Evolutionary conservation across 768 basidiomycete species (phyloP).

Genomic region (Tricholomella constricta): DNA sequence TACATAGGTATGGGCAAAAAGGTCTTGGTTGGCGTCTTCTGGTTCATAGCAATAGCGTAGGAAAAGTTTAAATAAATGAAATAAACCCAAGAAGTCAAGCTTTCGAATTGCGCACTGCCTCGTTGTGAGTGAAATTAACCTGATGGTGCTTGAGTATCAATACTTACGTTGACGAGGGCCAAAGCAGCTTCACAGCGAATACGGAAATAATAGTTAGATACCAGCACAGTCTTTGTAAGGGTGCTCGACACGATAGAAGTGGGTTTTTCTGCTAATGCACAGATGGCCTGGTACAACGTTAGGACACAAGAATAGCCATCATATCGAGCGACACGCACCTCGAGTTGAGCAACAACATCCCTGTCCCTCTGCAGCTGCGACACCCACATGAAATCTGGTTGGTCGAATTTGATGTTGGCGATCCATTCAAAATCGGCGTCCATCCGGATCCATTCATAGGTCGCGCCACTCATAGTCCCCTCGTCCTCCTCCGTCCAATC

Average conservation of each 20-base stretch:
- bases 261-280: conserved; percentile 79
- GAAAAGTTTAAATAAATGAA: conserved; percentile 95
- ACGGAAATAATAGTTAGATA: conserved; percentile 94
- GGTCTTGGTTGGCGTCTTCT: conserved; percentile 76
- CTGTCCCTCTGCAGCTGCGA: conserved; percentile 93
- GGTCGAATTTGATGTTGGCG: conserved; percentile 86
- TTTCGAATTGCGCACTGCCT: conserved; percentile 79
- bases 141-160: conserved; percentile 2
- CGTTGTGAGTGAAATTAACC: conserved; percentile 7
- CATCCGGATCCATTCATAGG: conserved; percentile 99
- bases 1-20: conserved; percentile 87
- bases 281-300: conserved; percentile 67
- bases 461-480: conserved; percentile 89
- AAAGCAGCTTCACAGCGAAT: conserved; percentile 93
- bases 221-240: conserved; percentile 90
- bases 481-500: conserved; percentile 99
- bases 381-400: conserved; percentile 99
- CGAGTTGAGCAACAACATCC: conserved; percentile 95
- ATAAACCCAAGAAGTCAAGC: conserved; percentile 87
- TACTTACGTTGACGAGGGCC: conserved; percentile 76
- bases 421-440: conserved; percentile 99
- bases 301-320: neutral
- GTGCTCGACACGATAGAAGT: conserved; percentile 88
- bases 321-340: conserved; percentile 55
- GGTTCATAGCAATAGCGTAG: conserved; percentile 89